These are phyloP conservation scores for Paecilomyces dactylethromorphus DNA, from an alignment of 2,329 filamentous ascomycete genomes.

Conservation along the genomic window DNA sequence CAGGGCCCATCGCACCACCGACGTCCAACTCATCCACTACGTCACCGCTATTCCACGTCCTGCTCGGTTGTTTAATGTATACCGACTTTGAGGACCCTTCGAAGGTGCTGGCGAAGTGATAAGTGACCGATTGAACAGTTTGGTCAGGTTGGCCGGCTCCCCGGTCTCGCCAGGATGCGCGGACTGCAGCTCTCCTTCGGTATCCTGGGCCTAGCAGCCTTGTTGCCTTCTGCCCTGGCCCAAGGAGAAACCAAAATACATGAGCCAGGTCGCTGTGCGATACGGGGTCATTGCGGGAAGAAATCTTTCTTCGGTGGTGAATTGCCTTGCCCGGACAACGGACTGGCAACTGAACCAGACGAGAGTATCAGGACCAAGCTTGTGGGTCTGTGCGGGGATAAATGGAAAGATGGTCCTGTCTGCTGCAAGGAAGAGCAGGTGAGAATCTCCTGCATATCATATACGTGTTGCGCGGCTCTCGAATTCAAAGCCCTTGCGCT, in stretches of 20 bases:
- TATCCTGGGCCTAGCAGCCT: constrained; percentile 20
- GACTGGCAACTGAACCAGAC: constrained; percentile 66
- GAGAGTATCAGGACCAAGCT: constrained; percentile 67
- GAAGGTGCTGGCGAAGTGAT: background rate
- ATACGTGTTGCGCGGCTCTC: background rate
- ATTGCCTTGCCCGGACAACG: constrained; percentile 90
- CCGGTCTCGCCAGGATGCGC: constrained; percentile 20
- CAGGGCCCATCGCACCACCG: background rate
- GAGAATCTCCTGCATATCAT: constrained; percentile 3
- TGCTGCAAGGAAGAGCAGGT: constrained; percentile 80
- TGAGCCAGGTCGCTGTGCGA: constrained; percentile 81
- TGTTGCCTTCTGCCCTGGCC: constrained; percentile 18
- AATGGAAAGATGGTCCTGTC: constrained; percentile 77
- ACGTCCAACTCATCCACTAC: background rate
- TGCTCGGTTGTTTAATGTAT: background rate
- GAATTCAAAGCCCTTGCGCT: background rate
- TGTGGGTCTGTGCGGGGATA: constrained; percentile 74
- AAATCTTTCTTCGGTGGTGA: constrained; percentile 84
- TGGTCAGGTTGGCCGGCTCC: background rate
- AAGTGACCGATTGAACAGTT: background rate
- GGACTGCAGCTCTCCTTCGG: constrained; percentile 19
- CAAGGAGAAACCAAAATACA: constrained; percentile 52
- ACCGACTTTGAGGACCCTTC: background rate
- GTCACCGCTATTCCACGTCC: background rate
- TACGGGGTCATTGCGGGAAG: constrained; percentile 86